Percentiles rank a stretch among this genome's conserved stretches.
Evolutionary conservation across 2,329 filamentous ascomycete genomes (phyloP).

Genomic region (Aspergillus spinulosporus): DNA sequence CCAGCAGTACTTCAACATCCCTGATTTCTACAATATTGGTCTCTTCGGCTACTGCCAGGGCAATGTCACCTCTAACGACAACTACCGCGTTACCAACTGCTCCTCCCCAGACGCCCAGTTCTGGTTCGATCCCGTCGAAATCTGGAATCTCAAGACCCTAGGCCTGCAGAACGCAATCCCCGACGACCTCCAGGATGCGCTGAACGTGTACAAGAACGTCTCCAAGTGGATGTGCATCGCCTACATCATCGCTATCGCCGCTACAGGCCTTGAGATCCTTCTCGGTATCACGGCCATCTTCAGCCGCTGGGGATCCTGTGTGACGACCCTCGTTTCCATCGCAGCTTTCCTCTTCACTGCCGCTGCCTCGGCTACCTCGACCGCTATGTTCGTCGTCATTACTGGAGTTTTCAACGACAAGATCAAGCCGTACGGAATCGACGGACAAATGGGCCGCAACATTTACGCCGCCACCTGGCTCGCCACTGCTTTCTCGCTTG

Average conservation of each 20-base stretch:
- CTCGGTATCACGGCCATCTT: constrained; percentile 81
- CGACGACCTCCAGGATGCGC: constrained; percentile 62
- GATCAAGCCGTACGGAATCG: constrained; percentile 70
- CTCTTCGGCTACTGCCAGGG: constrained; percentile 86
- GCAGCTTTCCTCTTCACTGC: constrained; percentile 59
- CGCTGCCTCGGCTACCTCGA: constrained; percentile 70
- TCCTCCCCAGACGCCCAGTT: constrained; percentile 71
- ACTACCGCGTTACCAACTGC: constrained; percentile 60
- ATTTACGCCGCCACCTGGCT: constrained; percentile 79
- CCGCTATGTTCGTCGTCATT: constrained; percentile 70
- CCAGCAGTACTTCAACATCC: constrained; percentile 57
- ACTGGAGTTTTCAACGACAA: constrained; percentile 66
- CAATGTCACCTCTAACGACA: constrained; percentile 55
- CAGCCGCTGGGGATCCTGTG: constrained; percentile 76
- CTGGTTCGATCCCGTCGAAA: constrained; percentile 70
- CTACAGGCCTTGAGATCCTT: constrained; percentile 70
- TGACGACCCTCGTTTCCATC: constrained; percentile 74
- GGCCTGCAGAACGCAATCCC: constrained; percentile 66
- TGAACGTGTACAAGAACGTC: constrained; percentile 72
- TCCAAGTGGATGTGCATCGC: constrained; percentile 80
- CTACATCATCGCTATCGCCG: constrained; percentile 71
- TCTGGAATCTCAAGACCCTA: constrained; percentile 60
- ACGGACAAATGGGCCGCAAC: constrained; percentile 63
- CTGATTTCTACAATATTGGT: constrained; percentile 75
- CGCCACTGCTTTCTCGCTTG: constrained; percentile 73